Evolutionary conservation across 306 rosid species (phyloP), one percentile per base, ranked within the genome.

Genomic region (Cucumis melo): DNA sequence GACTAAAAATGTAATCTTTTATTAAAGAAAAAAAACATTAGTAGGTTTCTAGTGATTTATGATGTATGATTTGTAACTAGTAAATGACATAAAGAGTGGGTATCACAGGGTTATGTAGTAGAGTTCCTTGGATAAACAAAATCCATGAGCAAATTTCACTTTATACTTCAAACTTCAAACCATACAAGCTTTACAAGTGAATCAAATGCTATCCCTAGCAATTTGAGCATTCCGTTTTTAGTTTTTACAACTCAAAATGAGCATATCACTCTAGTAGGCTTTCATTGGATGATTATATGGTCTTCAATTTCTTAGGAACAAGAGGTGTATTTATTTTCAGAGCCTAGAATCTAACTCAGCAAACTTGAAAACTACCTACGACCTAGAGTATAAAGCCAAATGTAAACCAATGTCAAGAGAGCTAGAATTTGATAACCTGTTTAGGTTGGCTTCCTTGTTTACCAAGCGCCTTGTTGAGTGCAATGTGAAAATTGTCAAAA

Each of bases 401-500:
- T 71, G 32, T 57, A 38, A 71, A 59, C 32, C 10, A 55, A n/a
- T 55, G 68, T 34, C 78, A 13, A 67, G 14, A 34, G 21, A 44
- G 46, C 81, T 83, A 90, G 90, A 92, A 93, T 86, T 65, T 87
- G 88, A 93, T 79, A 53, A 91, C 96, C 86, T 91, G 97, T 84
- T 91, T 93, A 17, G 96, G 96, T 78, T 91, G 97, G 92, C 98
- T 93, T 64, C 98, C 97, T 24, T 39, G 89, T 82, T 91, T 93
- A 62, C 98, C 98, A 5, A 93, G 89, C 55, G 97, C 91, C 81
- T 86, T 93, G 67, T 85, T 91, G 62, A 91, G 85, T 77, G 98
- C 96, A 56, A 71, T 80, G 70, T 82, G 83, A 78, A 91, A 91
- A 78, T 86, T 83, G 63, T 84, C 77, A 15, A 93, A 91, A 27